Base-by-base conservation (phyloP, 495 filamentous ascomycete genomes). In the Penicillium canariense region DNA sequence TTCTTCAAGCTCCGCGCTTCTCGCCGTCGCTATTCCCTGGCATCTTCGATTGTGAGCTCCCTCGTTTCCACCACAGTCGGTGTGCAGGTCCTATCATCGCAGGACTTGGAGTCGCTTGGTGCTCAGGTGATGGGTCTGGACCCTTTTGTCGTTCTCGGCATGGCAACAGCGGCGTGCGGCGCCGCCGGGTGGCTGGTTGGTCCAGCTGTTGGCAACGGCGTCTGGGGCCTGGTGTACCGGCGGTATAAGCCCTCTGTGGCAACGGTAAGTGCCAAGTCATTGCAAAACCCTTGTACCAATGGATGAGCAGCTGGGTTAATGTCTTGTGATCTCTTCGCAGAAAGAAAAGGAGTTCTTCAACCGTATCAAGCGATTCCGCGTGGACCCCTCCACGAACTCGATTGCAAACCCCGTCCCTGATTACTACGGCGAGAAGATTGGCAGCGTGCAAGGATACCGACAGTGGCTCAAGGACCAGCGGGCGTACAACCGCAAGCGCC, bases 381-480 rank as follows among this genome's bases (percentile, higher is more conserved):
- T 95, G 54, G 95, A 97, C 70, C 94, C 94, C 3, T 81, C 82
- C 0, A 77, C 78, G 14, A 84, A 84, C 57, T 85, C 81, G 5
- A 77, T 84, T 52, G 71, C 81, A 39, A 90, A 90, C 66, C 87
- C 87, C 0, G 86, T 93, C 14, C 84, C 84, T 4, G 84, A 87
- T 59, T 87, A 86, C 66, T 82, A 82, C 48, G 79, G 94, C 46
- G 94, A 98, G 79, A 97, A 96, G 81, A 96, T 98, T 68, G 88
- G 87, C 14, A 95, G 90, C 59, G 89, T 98, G 32, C 81, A 83
- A 52, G 91, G 88, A 45, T 98, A 97, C 64, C 74, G 95, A 60
- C 85, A 88, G 68, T 98, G 94, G 94, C 73, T 98, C 67, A 96
- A 93, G 78, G 94, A 98, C 68, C 95, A 97, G 78, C 73, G 92